Evolutionary conservation across 2,329 filamentous ascomycete genomes (phyloP), one percentile per base, ranked within the genome.

Genomic region (Lasiodiplodia theobromae): DNA sequence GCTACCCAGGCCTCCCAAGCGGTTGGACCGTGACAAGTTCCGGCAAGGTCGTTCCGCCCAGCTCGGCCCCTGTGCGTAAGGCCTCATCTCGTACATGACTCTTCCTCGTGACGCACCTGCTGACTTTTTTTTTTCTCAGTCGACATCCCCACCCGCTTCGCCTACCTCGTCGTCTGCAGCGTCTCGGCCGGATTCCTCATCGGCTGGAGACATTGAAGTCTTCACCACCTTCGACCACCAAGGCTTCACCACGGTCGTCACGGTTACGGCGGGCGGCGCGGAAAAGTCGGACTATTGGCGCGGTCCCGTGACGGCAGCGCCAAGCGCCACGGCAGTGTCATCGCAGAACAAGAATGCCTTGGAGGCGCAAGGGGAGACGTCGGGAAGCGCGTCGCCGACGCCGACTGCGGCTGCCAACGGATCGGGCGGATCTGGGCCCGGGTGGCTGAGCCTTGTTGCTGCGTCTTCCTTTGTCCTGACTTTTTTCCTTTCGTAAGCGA

Each of bases 21-120:
- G 93, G 92, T 69, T 97, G 93, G 93, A 87, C 89, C 70, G 92
- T 96, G 81, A 92, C 90, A 63, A 85, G 89, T 70, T 87, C 89
- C 73, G 92, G 93, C 77, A 95, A 94, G 83, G 89, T 96, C 74
- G 85, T 93, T 76, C 92, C 92, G 76, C 87, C 89, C 72, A 88
- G 86, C 80, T 88, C 88, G 82, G 88, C 88, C 75, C 85, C 86
- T 83, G 87, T 89, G 83, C 88, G 87, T 89, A 87, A 86, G 88
- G 78, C 84, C 86, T 72, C 69, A 56, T 63, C n/a, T 53, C 66
- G 21, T 64, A 44, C 53, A 34, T 56, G 52, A 18, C 58, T 51
- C 49, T 58, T 52, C 18, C 37, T 16, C 0, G 6, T 8, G 25
- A 16, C 21, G 56, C 25, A 47, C n/a, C 62, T 66, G 69, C 69